A percentile compares a stretch with the other conserved stretches of the same genome.
Evolutionary conservation across 257 asterid genomes (phyloP).

Genomic region (Primulina tabacum): DNA sequence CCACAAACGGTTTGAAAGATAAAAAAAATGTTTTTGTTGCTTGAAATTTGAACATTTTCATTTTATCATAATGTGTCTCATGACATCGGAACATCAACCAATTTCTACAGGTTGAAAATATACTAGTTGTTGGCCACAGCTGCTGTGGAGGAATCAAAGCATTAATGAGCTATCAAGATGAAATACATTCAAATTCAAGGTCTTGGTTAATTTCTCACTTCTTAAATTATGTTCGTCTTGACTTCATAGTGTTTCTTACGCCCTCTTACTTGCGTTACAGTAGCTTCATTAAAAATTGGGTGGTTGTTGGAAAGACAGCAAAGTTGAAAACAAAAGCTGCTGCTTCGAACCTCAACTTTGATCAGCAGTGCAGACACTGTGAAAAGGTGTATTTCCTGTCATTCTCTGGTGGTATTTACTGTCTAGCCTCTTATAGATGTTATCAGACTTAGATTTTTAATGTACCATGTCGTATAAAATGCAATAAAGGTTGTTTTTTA

Average conservation of each 20-base stretch:
- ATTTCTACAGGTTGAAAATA: constrained; percentile 68
- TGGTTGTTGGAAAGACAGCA: constrained; percentile 61
- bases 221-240: constrained; percentile 15
- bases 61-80: not conserved
- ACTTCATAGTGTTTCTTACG: constrained; percentile 23
- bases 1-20: not conserved
- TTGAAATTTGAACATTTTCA: not conserved
- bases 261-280: constrained; percentile 34
- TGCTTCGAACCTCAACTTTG: constrained; percentile 75
- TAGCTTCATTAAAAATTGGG: constrained; percentile 88
- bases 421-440: not conserved
- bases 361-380: constrained; percentile 92
- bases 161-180: constrained; percentile 85
- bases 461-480: not conserved
- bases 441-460: not conserved
- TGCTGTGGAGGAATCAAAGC: constrained; percentile 97
- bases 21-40: not conserved
- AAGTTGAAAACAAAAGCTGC: constrained; percentile 58
- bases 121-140: constrained; percentile 89
- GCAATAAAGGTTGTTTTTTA: not conserved
- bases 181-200: constrained; percentile 40
- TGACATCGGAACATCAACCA: not conserved
- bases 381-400: constrained; percentile 61
- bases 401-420: not conserved
- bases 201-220: constrained; percentile 31